Percentiles rank a stretch among this genome's conserved stretches.
Conservation (phyloP, 768 basidiomycete genomes). For the Phanerodontia chrysosporium region DNA sequence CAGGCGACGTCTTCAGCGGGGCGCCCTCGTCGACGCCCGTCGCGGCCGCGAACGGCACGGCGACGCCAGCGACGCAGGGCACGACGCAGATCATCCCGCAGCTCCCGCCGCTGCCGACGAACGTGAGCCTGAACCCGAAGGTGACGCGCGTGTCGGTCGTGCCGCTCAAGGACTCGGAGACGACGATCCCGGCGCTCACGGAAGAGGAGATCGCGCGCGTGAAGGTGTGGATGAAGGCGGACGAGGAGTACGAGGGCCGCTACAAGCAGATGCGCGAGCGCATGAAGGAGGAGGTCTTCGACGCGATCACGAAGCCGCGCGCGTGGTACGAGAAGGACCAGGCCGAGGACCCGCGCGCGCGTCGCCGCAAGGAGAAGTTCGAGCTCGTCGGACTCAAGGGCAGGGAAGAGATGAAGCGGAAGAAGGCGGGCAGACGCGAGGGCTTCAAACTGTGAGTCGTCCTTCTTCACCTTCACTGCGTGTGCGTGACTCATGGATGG, state of each 20-base stretch:
- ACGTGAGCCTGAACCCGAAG: constrained; percentile 45
- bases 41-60: constrained; percentile 12
- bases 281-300: constrained; percentile 46
- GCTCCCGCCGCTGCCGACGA: constrained; percentile 42
- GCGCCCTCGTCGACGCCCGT: constrained; percentile 8
- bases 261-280: constrained; percentile 48
- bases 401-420: constrained; percentile 38
- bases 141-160: constrained; percentile 60
- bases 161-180: constrained; percentile 50
- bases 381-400: constrained; percentile 25
- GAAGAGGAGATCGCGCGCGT: constrained; percentile 48
- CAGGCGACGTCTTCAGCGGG: background rate
- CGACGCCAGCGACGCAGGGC: constrained; percentile 9
- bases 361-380: constrained; percentile 37
- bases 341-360: constrained; percentile 30
- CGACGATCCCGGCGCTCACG: constrained; percentile 49
- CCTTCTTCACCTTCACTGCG: constrained; percentile 12
- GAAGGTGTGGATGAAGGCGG: constrained; percentile 60
- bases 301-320: constrained; percentile 38
- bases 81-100: constrained; percentile 23
- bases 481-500: constrained; percentile 1
- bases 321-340: constrained; percentile 66
- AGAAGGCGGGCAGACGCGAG: constrained; percentile 56
- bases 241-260: constrained; percentile 51
- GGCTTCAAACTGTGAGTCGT: constrained; percentile 78